Evolutionary conservation across 495 filamentous ascomycete species (phyloP), one percentile per base, ranked within the genome.

Genomic region (Immersiella caudata): DNA sequence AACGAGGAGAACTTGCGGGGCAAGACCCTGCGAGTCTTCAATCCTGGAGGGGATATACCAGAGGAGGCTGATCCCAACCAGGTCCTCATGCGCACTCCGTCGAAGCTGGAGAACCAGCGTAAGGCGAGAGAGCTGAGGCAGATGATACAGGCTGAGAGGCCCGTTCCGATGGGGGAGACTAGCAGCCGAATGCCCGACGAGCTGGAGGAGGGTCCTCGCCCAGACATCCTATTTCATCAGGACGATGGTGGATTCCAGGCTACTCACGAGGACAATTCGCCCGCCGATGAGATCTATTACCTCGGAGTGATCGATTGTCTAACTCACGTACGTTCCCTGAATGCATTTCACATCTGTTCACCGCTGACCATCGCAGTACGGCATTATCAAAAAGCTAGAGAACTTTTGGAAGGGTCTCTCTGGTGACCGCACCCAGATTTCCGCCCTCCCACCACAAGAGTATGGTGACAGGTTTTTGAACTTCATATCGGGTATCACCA

Each of bases 251-350:
- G 95, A 2, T 93, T 97, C 76, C 84, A 89, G 68, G 96, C 95
- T 7, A 98, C 95, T 8, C 94, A 96, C 73, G 93, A 97, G 77
- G 89, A 95, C 79, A 89, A 95, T 68, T 78, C 83, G 26, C 87
- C 91, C 8, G 94, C 89, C 1, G 93, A 97, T 64, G 93, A 96
- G 79, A 93, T 99, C 35, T 99, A 98, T 73, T 99, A 98, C 75
- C 85, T 99, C 7, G 95, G 95, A 12, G 95, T 99, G 68, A 98
- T 98, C 74, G 96, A 98, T 78, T 98, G 94, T 76, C 79, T 99
- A 74, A 99, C 95, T 49, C 92, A 97, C 79, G 93, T 95, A 82
- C 84, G 90, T 85, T 60, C 0, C 51, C 22, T 2, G 7, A 9
- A 9, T 56, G 7, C 4, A 9, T 9, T 46, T 2, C 27, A 18